Percentiles rank a stretch among this genome's conserved stretches.
These are phyloP conservation scores for Tetramitus jugosus DNA, from an alignment of 208 protist species.

Conservation along the genomic window DNA sequence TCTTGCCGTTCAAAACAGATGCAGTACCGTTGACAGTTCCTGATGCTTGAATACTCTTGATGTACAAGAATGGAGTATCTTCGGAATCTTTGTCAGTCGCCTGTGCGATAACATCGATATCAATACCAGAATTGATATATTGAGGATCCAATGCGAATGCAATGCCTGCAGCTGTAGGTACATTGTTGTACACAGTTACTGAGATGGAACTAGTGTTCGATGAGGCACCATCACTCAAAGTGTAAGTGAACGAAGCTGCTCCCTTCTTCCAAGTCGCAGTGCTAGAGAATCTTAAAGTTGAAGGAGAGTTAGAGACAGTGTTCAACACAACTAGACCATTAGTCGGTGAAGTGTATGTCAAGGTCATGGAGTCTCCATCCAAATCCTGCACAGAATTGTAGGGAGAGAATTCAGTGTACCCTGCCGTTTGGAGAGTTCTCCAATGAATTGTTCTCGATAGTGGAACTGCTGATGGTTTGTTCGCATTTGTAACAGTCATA, in stretches of 20 bases:
- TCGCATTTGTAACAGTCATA: background rate
- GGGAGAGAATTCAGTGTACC: background rate
- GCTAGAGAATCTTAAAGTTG: too few relatives aligned
- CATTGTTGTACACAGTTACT: slow-evolving; percentile 7
- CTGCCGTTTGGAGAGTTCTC: background rate
- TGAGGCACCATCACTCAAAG: background rate
- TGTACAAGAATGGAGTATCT: too few relatives aligned
- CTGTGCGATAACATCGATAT: too few relatives aligned
- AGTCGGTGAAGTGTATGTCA: background rate
- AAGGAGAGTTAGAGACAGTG: background rate
- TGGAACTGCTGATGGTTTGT: background rate
- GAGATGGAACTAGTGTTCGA: background rate
- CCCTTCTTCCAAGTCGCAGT: background rate
- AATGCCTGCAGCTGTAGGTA: background rate
- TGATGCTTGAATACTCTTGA: too few relatives aligned
- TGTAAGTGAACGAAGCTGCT: background rate
- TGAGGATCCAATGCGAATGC: too few relatives aligned
- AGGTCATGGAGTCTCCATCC: background rate
- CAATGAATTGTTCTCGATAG: background rate
- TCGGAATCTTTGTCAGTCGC: too few relatives aligned
- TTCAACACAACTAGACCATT: background rate
- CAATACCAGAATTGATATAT: too few relatives aligned
- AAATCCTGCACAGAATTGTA: background rate
- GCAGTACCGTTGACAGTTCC: too few relatives aligned
- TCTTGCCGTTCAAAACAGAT: background rate